A percentile compares a stretch with the other conserved stretches of the same genome.
Conservation (phyloP, 1,284 basidiomycete species). For the Trichosporon sp. region DNA sequence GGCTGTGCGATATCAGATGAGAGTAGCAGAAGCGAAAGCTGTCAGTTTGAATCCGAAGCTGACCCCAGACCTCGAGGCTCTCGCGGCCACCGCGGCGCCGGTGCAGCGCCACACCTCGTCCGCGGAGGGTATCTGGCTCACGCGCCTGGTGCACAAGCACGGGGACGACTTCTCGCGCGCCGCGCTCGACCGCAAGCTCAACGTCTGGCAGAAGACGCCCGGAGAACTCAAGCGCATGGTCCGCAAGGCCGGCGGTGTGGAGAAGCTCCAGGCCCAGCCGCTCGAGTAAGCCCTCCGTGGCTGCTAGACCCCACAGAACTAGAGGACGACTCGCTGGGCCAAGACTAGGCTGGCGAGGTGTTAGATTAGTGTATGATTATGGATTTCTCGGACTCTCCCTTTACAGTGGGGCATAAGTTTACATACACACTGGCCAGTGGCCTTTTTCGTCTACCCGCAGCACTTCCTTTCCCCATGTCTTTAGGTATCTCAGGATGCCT, state of each 20-base stretch:
- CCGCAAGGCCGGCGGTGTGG: constrained; percentile 45
- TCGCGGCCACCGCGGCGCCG: constrained; percentile 49
- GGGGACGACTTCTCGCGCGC: constrained; percentile 74
- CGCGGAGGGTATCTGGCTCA: constrained; percentile 72
- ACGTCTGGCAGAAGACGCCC: constrained; percentile 81
- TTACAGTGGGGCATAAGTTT: background rate
- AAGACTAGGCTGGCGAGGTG: background rate
- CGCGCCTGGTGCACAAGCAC: constrained; percentile 69
- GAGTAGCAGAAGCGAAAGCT: too few species aligned
- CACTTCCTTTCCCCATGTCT: too few species aligned
- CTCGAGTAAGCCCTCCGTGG: background rate
- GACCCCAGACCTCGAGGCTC: constrained; percentile 48
- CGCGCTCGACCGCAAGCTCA: constrained; percentile 76
- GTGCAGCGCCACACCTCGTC: constrained; percentile 67
- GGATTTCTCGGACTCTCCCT: background rate
- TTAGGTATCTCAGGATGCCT: too few species aligned
- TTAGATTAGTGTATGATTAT: constrained; percentile 20
- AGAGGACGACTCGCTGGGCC: background rate
- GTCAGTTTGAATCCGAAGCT: constrained; percentile 6
- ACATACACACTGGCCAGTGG: constrained; percentile 10
- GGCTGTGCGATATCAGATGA: too few species aligned
- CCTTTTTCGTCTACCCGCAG: background rate
- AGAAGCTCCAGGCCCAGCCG: constrained; percentile 26
- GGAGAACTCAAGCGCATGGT: constrained; percentile 69
- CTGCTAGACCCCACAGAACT: background rate